A percentile compares a stretch with the other conserved stretches of the same genome.
Conservation (phyloP, 345 rosid genomes). For the Cardamine occulta region DNA sequence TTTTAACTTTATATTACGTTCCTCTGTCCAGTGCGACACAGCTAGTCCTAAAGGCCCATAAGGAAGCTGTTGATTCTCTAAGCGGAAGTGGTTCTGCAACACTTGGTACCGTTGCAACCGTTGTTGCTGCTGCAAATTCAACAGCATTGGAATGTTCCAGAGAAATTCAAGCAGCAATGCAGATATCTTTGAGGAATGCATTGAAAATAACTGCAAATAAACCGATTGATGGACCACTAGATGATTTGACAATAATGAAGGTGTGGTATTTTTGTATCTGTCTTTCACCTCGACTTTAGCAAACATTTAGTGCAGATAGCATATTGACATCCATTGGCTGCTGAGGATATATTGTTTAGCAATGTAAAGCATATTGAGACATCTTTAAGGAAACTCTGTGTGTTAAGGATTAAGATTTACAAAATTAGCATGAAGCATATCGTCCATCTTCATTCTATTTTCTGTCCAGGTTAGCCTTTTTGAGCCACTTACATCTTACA, state of each 20-base stretch:
- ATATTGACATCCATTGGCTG: neutral
- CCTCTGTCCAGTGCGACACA: conserved; percentile 69
- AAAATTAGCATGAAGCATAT: conserved; percentile 40
- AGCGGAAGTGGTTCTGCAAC: conserved; percentile 90
- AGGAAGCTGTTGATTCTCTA: conserved; percentile 92
- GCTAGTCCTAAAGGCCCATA: conserved; percentile 91
- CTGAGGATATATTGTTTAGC: conserved; percentile 15
- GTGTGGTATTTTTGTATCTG: conserved; percentile 43
- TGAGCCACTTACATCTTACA: conserved; percentile 44
- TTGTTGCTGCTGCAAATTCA: conserved; percentile 98
- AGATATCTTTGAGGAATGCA: conserved; percentile 91
- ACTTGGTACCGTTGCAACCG: conserved; percentile 91
- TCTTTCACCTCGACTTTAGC: neutral
- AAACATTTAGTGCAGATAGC: neutral
- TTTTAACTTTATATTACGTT: neutral
- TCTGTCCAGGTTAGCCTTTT: conserved; percentile 10
- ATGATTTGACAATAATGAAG: conserved; percentile 95
- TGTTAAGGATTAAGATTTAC: conserved; percentile 79
- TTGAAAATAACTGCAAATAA: conserved; percentile 64
- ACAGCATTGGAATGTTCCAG: conserved; percentile 91
- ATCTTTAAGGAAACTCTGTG: conserved; percentile 67
- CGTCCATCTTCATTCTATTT: neutral
- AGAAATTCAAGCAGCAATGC: conserved; percentile 99
- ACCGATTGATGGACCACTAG: conserved; percentile 83
- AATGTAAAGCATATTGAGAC: conserved; percentile 2